Percentiles rank a stretch among this genome's conserved stretches.
These are phyloP conservation scores for Beverwykella pulmonaria DNA, from an alignment of 495 filamentous ascomycete genomes.

Conservation along the genomic window DNA sequence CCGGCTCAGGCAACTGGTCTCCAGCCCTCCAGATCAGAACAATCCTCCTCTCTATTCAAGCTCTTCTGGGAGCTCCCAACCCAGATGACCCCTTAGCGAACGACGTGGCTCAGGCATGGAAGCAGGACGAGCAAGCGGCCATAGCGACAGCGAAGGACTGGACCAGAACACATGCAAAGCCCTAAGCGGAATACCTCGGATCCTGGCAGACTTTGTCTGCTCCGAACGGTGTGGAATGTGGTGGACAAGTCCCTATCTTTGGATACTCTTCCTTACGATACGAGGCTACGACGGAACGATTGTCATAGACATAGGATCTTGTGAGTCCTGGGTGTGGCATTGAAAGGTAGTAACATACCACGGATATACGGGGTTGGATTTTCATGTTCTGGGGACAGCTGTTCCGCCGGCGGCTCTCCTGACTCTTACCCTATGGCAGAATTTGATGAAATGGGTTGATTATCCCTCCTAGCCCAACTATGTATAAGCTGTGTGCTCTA, in stretches of 20 bases:
- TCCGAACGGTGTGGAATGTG: neutral
- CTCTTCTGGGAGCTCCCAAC: conserved; percentile 92
- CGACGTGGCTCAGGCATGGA: conserved; percentile 97
- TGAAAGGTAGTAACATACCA: neutral
- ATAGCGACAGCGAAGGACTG: conserved; percentile 88
- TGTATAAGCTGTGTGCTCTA: neutral
- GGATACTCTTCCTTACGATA: neutral
- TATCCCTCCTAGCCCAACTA: neutral
- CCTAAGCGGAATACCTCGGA: conserved; percentile 9
- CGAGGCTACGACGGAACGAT: neutral
- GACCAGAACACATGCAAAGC: conserved; percentile 55
- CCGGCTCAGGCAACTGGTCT: conserved; percentile 86
- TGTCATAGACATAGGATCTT: neutral
- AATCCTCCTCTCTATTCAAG: conserved; percentile 96
- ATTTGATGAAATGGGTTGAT: neutral
- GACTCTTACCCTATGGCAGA: neutral
- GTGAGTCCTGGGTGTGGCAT: neutral
- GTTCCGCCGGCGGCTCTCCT: neutral
- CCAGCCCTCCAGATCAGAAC: conserved; percentile 97
- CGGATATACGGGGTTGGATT: neutral
- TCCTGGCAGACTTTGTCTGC: neutral
- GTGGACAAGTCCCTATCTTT: neutral
- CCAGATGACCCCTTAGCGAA: conserved; percentile 96
- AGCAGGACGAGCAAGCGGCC: conserved; percentile 88
- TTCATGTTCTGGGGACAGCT: neutral